Percentiles rank a stretch among this genome's conserved stretches.
Evolutionary conservation across 768 basidiomycete species (phyloP).

Genomic region (Phanerochaete carnosa): DNA sequence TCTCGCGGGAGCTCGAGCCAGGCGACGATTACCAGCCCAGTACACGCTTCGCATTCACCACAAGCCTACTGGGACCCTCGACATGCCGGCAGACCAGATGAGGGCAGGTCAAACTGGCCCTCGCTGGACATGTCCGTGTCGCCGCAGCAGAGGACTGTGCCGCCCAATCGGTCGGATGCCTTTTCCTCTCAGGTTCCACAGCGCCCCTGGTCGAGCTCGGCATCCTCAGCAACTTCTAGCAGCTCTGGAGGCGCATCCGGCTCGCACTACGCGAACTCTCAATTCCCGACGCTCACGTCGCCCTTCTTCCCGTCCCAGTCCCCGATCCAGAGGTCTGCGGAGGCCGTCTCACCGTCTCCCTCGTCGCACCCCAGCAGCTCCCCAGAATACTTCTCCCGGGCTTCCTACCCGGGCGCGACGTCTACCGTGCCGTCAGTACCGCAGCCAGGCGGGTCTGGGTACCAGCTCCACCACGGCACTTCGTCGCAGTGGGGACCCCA

Average conservation of each 20-base stretch:
- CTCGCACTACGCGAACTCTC: slow-evolving; percentile 12
- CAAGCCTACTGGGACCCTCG: slow-evolving; percentile 17
- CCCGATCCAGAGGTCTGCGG: slow-evolving; percentile 29
- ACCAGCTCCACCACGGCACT: slow-evolving; percentile 15
- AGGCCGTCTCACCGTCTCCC: slow-evolving; percentile 28
- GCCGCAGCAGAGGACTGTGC: not conserved
- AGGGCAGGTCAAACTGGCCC: slow-evolving; percentile 14
- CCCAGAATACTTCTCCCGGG: slow-evolving; percentile 28
- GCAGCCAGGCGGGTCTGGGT: not conserved
- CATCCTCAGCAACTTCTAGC: slow-evolving; percentile 20
- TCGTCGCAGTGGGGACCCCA: slow-evolving; percentile 17
- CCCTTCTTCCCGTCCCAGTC: slow-evolving; percentile 50
- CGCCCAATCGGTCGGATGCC: slow-evolving; percentile 16
- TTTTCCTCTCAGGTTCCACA: slow-evolving; percentile 20
- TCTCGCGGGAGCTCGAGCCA: not conserved
- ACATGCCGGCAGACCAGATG: slow-evolving; percentile 1
- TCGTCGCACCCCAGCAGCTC: slow-evolving; percentile 26
- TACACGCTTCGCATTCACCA: not conserved
- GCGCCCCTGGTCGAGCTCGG: slow-evolving; percentile 23
- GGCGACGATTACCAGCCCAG: not conserved
- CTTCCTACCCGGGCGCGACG: slow-evolving; percentile 7
- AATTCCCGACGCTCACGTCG: slow-evolving; percentile 53
- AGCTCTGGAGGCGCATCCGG: slow-evolving; percentile 17
- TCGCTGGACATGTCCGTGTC: slow-evolving; percentile 20
- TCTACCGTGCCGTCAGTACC: slow-evolving; percentile 20